phyloP scores from a whole-genome alignment of 768 basidiomycete genomes.

The Russula sp. region DNA sequence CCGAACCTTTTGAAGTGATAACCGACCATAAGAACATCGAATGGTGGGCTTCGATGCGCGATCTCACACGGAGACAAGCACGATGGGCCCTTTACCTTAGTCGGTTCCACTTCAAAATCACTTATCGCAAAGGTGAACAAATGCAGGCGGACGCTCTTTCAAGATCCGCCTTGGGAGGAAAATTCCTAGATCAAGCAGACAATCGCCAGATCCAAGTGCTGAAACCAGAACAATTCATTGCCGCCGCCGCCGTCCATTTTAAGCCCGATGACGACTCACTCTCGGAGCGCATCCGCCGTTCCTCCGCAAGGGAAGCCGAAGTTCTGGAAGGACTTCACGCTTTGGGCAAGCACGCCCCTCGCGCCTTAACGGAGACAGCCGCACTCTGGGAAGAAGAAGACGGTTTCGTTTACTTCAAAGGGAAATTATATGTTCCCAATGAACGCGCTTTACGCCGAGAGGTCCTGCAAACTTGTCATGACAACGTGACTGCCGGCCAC shows the following conservation, averaged over 20 bases:
- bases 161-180: neutral
- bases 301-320: too few relatives aligned
- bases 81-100: neutral
- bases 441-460: neutral
- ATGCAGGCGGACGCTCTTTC: neutral
- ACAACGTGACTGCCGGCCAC: neutral
- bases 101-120: neutral
- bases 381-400: constrained; percentile 24
- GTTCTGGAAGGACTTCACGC: too few relatives aligned
- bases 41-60: neutral
- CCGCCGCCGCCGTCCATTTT: too few relatives aligned
- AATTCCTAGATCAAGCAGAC: neutral
- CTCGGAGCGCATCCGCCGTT: too few relatives aligned
- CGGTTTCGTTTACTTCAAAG: constrained; percentile 28
- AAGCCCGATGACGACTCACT: too few relatives aligned
- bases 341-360: too few relatives aligned
- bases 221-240: too few relatives aligned
- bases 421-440: neutral
- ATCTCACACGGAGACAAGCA: neutral
- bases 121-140: neutral
- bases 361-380: too few relatives aligned
- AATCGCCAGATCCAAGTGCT: neutral
- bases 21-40: neutral
- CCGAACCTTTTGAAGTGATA: neutral
- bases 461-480: neutral